Conservation (phyloP, 2,329 filamentous ascomycete species). For the Fusarium musae region DNA sequence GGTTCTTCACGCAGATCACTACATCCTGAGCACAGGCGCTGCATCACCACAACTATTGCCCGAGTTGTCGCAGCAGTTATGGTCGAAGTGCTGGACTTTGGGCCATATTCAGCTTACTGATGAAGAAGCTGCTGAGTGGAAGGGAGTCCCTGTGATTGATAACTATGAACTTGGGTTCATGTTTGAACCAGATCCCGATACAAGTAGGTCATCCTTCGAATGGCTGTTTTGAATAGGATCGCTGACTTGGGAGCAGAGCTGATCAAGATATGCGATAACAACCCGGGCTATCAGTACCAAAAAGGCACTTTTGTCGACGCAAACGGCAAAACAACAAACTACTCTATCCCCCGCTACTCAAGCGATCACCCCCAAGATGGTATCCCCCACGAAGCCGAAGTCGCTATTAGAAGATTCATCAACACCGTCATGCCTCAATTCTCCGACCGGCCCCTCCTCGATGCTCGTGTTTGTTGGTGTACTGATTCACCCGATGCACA, state of each 20-base stretch:
- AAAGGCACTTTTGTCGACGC: not conserved
- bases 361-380: not conserved
- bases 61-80: not conserved
- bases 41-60: conserved; percentile 6
- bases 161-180: conserved; percentile 18
- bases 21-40: conserved; percentile 1
- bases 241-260: not conserved
- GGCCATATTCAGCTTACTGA: conserved; percentile 1
- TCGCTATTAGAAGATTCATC: not conserved
- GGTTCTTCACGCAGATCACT: not conserved
- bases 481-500: conserved; percentile 6
- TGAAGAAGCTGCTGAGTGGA: not conserved
- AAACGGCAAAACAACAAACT: not conserved
- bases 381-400: not conserved
- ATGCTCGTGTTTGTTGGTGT: conserved; percentile 1
- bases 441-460: not conserved
- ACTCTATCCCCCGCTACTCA: conserved; percentile 6
- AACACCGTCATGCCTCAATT: conserved; percentile 6
- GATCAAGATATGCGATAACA: conserved; percentile 16
- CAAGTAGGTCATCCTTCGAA: not conserved
- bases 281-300: not conserved
- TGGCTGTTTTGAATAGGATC: fast-evolving
- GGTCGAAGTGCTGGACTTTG: conserved; percentile 5
- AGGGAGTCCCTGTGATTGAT: not conserved
- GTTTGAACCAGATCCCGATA: conserved; percentile 10